Conservation (phyloP, 768 basidiomycete species). For the Rhodotorula graminis region DNA sequence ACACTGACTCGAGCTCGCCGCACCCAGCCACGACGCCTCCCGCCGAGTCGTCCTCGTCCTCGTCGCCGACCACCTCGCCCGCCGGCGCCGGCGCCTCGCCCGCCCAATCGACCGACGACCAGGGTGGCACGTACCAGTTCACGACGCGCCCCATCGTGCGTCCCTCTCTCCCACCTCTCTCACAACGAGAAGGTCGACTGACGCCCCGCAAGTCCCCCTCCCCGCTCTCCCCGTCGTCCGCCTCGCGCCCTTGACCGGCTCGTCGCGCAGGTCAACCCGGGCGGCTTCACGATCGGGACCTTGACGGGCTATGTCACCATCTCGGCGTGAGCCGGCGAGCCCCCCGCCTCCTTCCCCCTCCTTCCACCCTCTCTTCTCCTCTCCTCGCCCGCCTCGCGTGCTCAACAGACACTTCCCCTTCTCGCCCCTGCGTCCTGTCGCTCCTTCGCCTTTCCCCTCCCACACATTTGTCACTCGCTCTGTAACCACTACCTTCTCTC, state of each 20-base stretch:
- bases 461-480: no score
- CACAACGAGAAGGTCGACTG: not conserved
- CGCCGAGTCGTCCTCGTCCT: not conserved
- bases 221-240: not conserved
- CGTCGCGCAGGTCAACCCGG: conserved; percentile 19
- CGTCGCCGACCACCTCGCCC: not conserved
- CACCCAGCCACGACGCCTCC: not conserved
- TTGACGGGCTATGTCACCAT: conserved; percentile 13
- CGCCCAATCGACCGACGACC: conserved; percentile 5
- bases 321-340: no score
- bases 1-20: no score
- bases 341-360: no score
- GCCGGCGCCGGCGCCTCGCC: not conserved
- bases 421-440: no score
- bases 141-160: conserved; percentile 31
- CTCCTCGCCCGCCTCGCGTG: no score
- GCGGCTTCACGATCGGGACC: conserved; percentile 27
- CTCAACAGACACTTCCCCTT: no score
- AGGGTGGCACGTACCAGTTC: conserved; percentile 17
- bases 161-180: not conserved
- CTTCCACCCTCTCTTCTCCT: no score
- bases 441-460: no score
- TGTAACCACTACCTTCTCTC: no score
- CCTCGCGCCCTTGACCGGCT: no score
- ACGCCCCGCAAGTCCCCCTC: not conserved